These are phyloP conservation scores for Elaeagnus macrophylla DNA, from an alignment of 306 rosid species.

Conservation along the genomic window DNA sequence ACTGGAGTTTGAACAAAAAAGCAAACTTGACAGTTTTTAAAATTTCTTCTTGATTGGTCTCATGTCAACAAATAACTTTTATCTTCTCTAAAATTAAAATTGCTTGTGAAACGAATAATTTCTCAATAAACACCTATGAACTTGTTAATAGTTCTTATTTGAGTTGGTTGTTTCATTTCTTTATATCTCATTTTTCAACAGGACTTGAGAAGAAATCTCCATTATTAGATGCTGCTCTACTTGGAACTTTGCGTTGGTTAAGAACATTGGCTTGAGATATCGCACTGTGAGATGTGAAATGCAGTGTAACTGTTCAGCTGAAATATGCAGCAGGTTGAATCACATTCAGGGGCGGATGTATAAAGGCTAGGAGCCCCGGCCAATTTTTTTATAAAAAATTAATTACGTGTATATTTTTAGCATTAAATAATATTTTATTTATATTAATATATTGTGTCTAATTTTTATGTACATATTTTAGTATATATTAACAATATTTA, in stretches of 20 bases:
- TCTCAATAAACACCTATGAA: neutral
- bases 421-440: too few relatives aligned
- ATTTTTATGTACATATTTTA: too few relatives aligned
- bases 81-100: neutral
- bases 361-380: too few relatives aligned
- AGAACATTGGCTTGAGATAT: slow-evolving; percentile 63
- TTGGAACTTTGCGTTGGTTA: slow-evolving; percentile 68
- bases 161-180: slow-evolving; percentile 6
- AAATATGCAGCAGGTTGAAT: slow-evolving; percentile 3
- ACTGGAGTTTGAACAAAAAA: too few relatives aligned
- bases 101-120: neutral
- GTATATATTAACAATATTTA: too few relatives aligned
- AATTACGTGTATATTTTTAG: too few relatives aligned
- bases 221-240: slow-evolving; percentile 65
- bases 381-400: too few relatives aligned
- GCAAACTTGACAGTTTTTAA: too few relatives aligned
- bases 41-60: too few relatives aligned
- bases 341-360: too few relatives aligned
- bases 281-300: slow-evolving; percentile 4
- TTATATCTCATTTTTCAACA: slow-evolving; percentile 18
- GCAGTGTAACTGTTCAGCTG: slow-evolving; percentile 9
- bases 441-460: too few relatives aligned
- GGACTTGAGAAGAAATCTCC: slow-evolving; percentile 87
- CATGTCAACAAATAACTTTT: neutral
- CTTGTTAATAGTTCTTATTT: neutral